Base-by-base conservation (phyloP, 169 alveolate genomes). In the Plasmodium inui region DNA sequence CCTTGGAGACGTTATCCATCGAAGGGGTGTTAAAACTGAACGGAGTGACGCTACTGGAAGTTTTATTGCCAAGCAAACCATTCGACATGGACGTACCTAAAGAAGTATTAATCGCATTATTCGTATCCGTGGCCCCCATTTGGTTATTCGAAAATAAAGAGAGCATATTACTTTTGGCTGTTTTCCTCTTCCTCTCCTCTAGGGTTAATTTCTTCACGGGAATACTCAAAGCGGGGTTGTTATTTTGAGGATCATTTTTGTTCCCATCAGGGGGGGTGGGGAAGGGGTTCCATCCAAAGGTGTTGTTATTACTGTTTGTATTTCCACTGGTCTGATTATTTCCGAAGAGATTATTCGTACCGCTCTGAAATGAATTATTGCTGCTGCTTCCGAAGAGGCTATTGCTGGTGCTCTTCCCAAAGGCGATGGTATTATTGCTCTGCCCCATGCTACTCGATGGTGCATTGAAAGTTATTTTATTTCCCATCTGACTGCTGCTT, bases 111-210 rank as follows among this genome's bases (percentile, higher is more conserved):
- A 0, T 19, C 50, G 46, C n/a, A 61, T 19, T 86, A 32, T 76
- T 46, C 17, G 44, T 30, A 76, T 76, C 80, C 8, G 57, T 17
- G 73, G 39, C 50, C 44, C 71, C 82, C 37, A 19, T 72, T 34
- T 32, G 67, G 12, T 84, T 84, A 84, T 79, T 26, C 34, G 94
- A 89, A 89, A 89, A 89, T 79, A 89, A 34, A 61, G 90, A 89
- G 6, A 89, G 19, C 82, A 89, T 89, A 79, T 67, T 89, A 50
- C 53, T 89, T 79, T 89, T 89, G n/a, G 89, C 46, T 7, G 90
- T 89, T 89, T 89, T 89, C 67, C 30, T 89, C 50, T 89, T 89
- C 46, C 94, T 89, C 82, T 89, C 94, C 50, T 89, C 94, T 79
- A 89, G 50, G 1, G 94, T 89, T 61, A 89, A 89, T 78, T 89